Evolutionary conservation across 345 rosid genomes (phyloP), one percentile per base, ranked within the genome.

Genomic region (Abelmoschus esculentus): DNA sequence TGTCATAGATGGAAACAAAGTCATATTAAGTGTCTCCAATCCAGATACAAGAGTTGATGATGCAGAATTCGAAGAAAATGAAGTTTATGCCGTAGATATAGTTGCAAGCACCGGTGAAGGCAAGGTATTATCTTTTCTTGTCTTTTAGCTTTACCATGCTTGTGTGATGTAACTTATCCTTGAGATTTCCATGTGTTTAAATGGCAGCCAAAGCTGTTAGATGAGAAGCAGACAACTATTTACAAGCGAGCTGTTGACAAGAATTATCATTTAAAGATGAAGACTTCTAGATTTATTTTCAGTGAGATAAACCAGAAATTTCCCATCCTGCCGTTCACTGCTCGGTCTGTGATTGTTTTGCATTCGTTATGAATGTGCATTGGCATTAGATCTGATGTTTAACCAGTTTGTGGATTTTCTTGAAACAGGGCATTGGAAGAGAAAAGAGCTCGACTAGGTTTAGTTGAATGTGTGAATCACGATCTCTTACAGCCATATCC

Each of bases 91-190:
- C 0, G 74, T 96, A 26, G 99, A 96, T 75, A 96, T 96, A 34
- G 92, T 90, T 19, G 82, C 93, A 34, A 92, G 97, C 80, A 85
- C 99, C 0, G 99, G 98, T 62, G 99, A 96, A 15, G 99, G 99
- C 74, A 96, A 96, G 99, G 99, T 96, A 84, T 78, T n/a, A n/a
- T n/a, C n/a, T n/a, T n/a, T 46, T 60, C 34, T 47, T 17, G 49
- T 75, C 18, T 19, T 36, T 36, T 57, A 57, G 7, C 34, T 12
- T 42, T 50, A 0, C 74, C 56, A 42, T 29, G 15, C 52, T 61
- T 42, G 3, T 76, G 3, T 26, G 34, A n/a, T 61, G 5, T 32
- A 28, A n/a, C n/a, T 12, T 18, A 26, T 66, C 6, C 32, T 75
- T 13, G 52, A 19, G 29, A 28, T 75, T 67, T 52, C 19, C 0